Base-by-base conservation (phyloP, 345 rosid genomes). In the Limnanthes douglasii region DNA sequence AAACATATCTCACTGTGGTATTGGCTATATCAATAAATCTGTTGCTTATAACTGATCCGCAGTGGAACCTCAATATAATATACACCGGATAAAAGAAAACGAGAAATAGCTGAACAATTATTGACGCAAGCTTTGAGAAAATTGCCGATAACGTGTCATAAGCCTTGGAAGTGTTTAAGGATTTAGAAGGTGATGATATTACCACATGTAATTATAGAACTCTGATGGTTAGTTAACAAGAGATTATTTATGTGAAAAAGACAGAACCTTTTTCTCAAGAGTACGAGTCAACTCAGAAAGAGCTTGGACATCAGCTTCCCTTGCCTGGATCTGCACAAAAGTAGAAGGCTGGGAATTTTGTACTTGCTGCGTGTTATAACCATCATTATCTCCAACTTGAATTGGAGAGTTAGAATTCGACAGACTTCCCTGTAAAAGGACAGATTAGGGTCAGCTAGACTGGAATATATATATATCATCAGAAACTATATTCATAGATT, bases 221-320 rank as follows among this genome's bases (percentile, higher is more conserved):
- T n/a, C n/a, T n/a, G n/a, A n/a, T n/a, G n/a, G n/a, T n/a, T n/a
- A n/a, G n/a, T n/a, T n/a, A n/a, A 39, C 4, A 33, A 17, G 31
- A 37, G 28, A 15, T 26, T 44, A 28, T 30, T 18, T 41, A 39
- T 24, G 8, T 38, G 49, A 9, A 45, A 46, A 32, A 34, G 22
- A 34, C 11, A 25, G 1, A 34, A 76, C 94, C 94, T 73, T 73
- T 41, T 55, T 73, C 37, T 77, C 72, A 43, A 59, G 59, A 14
- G 53, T 72, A 49, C 45, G 62, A 27, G 65, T 59, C 54, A 68
- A 56, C 39, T 64, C 73, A 57, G 65, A 61, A 51, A 72, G 70
- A 43, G 73, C 72, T 52, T 60, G 68, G 30, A 63, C 51, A 50
- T 73, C 77, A 48, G 66, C 82, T 57, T 73, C 73, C 55, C 70